Evolutionary conservation across 257 asterid species (phyloP), one percentile per base, ranked within the genome.

Genomic region (Jacaranda copaia): DNA sequence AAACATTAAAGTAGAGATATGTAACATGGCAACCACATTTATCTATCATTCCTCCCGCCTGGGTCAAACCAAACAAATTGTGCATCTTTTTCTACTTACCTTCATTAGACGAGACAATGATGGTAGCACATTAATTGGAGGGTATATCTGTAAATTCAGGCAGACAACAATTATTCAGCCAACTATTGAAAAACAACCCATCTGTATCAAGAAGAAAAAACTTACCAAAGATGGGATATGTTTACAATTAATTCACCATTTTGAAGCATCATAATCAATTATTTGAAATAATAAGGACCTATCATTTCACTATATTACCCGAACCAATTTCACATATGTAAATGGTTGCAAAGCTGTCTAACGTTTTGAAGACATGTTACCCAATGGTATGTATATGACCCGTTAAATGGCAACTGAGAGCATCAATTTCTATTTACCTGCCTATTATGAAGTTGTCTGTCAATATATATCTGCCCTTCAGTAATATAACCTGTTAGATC

Each of bases 401-500:
- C 6, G 69, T 70, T 52, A 52, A 36, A 72, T 56, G 64, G 68
- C 18, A 63, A 61, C n/a, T 56, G 72, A 19, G 45, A 49, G 32
- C 2, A n/a, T 69, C 78, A 32, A 74, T 35, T 52, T 57, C 58
- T 46, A 18, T 59, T 82, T 78, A 88, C 93, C 93, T 88, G 93
- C 43, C 93, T 83, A 81, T 88, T 88, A 15, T 88, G 79, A 76
- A 96, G 98, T 87, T 96, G 99, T 79, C 99, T 87, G 87, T 96
- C 99, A 63, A 96, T 91, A 69, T 96, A 96, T 82, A 96, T 92
- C 90, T 96, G 99, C 63, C 99, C 99, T 82, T 96, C 99, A 3
- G 99, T 96, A 82, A 96, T 96, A 79, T 96, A 96, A 70, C 99
- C 99, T 2, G 99, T 93, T 78, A 96, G 97, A 96, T 96, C 99